Evolutionary conservation across 2,329 filamentous ascomycete genomes (phyloP), one percentile per base, ranked within the genome.

Genomic region (Coniochaeta hoffmannii): DNA sequence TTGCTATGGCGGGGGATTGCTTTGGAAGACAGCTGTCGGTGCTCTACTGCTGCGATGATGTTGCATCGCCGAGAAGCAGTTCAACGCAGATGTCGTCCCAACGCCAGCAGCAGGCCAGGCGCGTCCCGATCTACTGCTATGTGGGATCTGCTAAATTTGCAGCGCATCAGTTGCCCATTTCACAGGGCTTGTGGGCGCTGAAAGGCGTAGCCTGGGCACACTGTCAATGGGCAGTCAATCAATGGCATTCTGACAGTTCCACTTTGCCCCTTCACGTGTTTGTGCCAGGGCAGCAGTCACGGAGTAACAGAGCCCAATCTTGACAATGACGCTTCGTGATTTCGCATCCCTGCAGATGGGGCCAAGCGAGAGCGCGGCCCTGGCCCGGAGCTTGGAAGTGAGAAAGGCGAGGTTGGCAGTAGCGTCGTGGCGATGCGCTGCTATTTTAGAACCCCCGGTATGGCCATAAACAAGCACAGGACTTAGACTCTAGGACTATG

Each of bases 321-420:
- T 26, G 46, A 30, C 49, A 51, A 34, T 51, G 49, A 51, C 49
- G 31, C 26, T 51, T 34, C 49, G 31, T 51, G 49, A 51, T 51
- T 51, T 51, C 41, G 49, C 49, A 51, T 34, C 49, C 49, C 22
- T 51, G 31, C 49, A 19, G 49, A 31, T 51, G 49, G 28, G 32
- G 28, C n/a, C 49, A 51, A 51, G 49, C 49, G 31, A 51, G 17
- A 15, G 28, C 49, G 11, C 46, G 11, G 22, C 22, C 24, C 30
- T 50, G 46, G 46, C n/a, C 31, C 49, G 22, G n/a, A 51, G 49
- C 49, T 26, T 19, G 26, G 49, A 32, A 31, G 28, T 34, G 26
- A 1, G 49, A 51, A 2, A 11, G n/a, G 15, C 49, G 9, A 31
- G 30, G 31, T 51, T 51, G 49, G 31, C 32, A 31, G 49, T 51